Conservation (phyloP, 2,329 filamentous ascomycete species). For the Stagonosporopsis chrysanthemi region DNA sequence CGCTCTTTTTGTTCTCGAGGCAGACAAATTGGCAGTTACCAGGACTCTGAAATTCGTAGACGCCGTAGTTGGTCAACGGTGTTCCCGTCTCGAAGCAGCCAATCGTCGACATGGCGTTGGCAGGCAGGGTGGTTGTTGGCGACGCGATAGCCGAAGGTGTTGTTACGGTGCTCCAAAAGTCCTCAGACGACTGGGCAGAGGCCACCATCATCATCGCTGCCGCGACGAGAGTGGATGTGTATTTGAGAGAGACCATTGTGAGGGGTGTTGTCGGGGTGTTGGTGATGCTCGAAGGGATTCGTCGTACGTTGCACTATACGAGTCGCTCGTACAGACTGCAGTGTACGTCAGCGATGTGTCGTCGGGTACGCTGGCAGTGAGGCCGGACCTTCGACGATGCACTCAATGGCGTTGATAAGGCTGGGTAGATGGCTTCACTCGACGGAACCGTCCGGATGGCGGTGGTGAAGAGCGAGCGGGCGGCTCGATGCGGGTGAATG, state of each 20-base stretch:
- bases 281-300: constrained; percentile 10
- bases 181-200: constrained; percentile 31
- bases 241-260: constrained; percentile 45
- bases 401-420: constrained; percentile 19
- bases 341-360: constrained; percentile 26
- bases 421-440: constrained; percentile 7
- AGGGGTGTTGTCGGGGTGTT: constrained; percentile 11
- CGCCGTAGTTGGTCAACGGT: constrained; percentile 58
- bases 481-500: constrained; percentile 16
- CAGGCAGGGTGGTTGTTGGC: constrained; percentile 40
- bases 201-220: constrained; percentile 40
- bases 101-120: constrained; percentile 42
- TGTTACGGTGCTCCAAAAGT: constrained; percentile 26
- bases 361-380: constrained; percentile 4
- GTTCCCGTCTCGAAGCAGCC: constrained; percentile 62
- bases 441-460: constrained; percentile 14
- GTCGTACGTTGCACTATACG: constrained; percentile 25
- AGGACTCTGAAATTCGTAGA: constrained; percentile 60
- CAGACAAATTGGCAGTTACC: constrained; percentile 65
- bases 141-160: constrained; percentile 36
- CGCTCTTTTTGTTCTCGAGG: constrained; percentile 56
- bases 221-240: constrained; percentile 43
- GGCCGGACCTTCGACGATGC: constrained; percentile 38
- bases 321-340: constrained; percentile 27
- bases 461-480: constrained; percentile 15